Conservation (phyloP, 345 rosid genomes). For the Ceriops zippeliana region DNA sequence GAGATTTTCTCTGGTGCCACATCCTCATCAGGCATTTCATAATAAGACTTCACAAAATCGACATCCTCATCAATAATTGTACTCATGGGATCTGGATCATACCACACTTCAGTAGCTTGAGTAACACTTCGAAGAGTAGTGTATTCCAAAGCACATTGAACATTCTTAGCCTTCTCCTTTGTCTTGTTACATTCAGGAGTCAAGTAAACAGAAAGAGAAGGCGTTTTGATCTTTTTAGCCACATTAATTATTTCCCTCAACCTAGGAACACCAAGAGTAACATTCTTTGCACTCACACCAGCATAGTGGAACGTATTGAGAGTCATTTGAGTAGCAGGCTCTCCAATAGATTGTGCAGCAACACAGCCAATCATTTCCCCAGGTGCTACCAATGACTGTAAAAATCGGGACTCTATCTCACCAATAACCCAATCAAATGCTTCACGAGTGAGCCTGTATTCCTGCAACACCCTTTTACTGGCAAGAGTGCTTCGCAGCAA, state of each 20-base stretch:
- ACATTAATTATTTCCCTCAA: slow-evolving; percentile 93
- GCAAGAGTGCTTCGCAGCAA: slow-evolving; percentile 96
- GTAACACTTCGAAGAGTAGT: slow-evolving; percentile 96
- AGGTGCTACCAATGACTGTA: slow-evolving; percentile 88
- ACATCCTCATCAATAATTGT: slow-evolving; percentile 87
- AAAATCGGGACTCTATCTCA: slow-evolving; percentile 88
- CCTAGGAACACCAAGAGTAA: slow-evolving; percentile 97
- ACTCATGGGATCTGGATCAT: slow-evolving; percentile 93
- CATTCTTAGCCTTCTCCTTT: slow-evolving; percentile 89
- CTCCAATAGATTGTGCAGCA: slow-evolving; percentile 99
- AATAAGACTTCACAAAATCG: slow-evolving; percentile 91
- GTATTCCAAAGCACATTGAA: slow-evolving; percentile 96
- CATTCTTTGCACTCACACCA: slow-evolving; percentile 99
- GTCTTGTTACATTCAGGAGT: slow-evolving; percentile 69
- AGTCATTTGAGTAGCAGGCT: slow-evolving; percentile 99
- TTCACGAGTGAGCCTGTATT: slow-evolving; percentile 89
- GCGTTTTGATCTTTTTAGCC: slow-evolving; percentile 92
- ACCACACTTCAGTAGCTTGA: slow-evolving; percentile 96
- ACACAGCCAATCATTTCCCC: slow-evolving; percentile 99
- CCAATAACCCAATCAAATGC: slow-evolving; percentile 99
- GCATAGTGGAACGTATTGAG: slow-evolving; percentile 96
- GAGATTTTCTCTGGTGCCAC: slow-evolving; percentile 88
- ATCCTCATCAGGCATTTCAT: slow-evolving; percentile 99
- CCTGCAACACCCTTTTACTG: slow-evolving; percentile 94
- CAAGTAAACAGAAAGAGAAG: slow-evolving; percentile 81